phyloP scores from a whole-genome alignment of 108 stramenopile genomes.

The Skeletonema marinoi region DNA sequence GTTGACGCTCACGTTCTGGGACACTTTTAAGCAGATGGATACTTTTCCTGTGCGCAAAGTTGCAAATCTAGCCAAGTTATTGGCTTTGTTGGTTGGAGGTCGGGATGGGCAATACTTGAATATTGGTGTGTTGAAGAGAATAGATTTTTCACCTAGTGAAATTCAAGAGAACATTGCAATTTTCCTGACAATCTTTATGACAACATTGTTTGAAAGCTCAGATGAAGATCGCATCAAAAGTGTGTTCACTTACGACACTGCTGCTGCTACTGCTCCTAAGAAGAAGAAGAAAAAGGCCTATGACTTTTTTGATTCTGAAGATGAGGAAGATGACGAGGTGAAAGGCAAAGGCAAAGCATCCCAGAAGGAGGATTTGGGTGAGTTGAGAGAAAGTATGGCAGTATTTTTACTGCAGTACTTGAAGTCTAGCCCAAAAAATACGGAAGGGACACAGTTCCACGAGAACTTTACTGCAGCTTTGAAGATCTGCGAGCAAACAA shows the following conservation, averaged over 20 bases:
- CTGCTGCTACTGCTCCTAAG: background rate
- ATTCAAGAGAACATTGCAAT: conserved; percentile 72
- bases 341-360: conserved; percentile 19
- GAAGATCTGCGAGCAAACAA: conserved; percentile 47
- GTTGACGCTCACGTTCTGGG: conserved; percentile 94
- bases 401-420: conserved; percentile 82
- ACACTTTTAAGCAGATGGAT: conserved; percentile 91
- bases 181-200: conserved; percentile 79
- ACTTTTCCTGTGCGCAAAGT: conserved; percentile 72
- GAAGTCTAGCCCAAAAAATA: conserved; percentile 84
- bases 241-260: conserved; percentile 52
- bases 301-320: conserved; percentile 31
- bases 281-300: conserved; percentile 8
- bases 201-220: conserved; percentile 69
- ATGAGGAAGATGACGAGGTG: conserved; percentile 27
- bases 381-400: conserved; percentile 67
- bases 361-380: conserved; percentile 50
- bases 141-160: conserved; percentile 77
- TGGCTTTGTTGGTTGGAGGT: conserved; percentile 81
- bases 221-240: conserved; percentile 47
- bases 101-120: conserved; percentile 61
- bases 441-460: conserved; percentile 67
- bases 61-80: conserved; percentile 88
- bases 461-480: conserved; percentile 79
- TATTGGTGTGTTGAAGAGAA: conserved; percentile 74